phyloP scores from a whole-genome alignment of 2,329 filamentous ascomycete genomes.

The Pezicula carpinea region DNA sequence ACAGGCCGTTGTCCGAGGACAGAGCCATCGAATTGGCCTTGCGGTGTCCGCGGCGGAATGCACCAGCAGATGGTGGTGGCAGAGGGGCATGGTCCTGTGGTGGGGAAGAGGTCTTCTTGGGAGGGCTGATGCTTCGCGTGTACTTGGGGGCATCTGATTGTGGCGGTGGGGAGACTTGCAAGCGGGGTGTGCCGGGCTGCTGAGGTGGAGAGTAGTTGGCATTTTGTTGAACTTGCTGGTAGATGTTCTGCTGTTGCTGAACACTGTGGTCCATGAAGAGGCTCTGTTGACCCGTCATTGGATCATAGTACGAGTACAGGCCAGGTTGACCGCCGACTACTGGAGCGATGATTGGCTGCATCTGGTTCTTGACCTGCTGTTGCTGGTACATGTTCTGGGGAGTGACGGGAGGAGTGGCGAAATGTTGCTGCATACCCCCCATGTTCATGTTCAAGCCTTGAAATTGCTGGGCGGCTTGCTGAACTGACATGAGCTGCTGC shows the following conservation, averaged over 20 bases:
- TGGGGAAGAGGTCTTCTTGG: constrained; percentile 64
- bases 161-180: constrained; percentile 78
- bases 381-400: constrained; percentile 40
- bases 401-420: constrained; percentile 44
- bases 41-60: constrained; percentile 91
- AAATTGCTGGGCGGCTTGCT: constrained; percentile 77
- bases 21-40: constrained; percentile 69
- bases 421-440: constrained; percentile 43
- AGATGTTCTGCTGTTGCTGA: constrained; percentile 37
- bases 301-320: constrained; percentile 79
- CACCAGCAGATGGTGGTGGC: constrained; percentile 82
- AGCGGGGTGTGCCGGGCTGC: constrained; percentile 60
- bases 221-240: constrained; percentile 33
- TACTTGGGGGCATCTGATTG: constrained; percentile 47
- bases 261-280: constrained; percentile 55
- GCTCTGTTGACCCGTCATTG: constrained; percentile 76
- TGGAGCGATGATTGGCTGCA: constrained; percentile 40
- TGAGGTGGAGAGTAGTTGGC: constrained; percentile 43
- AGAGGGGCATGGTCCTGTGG: constrained; percentile 67
- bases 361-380: constrained; percentile 29
- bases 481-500: constrained; percentile 83
- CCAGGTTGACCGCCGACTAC: constrained; percentile 64
- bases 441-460: constrained; percentile 67
- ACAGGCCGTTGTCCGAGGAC: constrained; percentile 16
- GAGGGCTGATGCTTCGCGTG: constrained; percentile 60